phyloP scores from a whole-genome alignment of 768 basidiomycete genomes.

The Collybiopsis confluens region DNA sequence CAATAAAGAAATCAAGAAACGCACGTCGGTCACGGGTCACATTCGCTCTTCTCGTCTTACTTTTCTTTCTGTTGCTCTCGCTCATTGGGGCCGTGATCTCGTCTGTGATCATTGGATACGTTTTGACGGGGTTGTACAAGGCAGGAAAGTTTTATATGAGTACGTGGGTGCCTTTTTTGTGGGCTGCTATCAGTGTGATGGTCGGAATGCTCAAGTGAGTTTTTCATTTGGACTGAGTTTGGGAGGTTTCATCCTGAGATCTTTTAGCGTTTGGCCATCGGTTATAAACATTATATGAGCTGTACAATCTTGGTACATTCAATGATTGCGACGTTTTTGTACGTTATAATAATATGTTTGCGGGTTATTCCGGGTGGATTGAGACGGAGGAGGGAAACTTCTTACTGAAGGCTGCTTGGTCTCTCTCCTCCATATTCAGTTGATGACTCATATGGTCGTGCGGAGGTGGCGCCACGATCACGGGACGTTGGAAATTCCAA shows the following conservation, averaged over 20 bases:
- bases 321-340: no score
- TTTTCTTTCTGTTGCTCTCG: background rate
- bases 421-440: no score
- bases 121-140: constrained; percentile 40
- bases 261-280: constrained; percentile 1
- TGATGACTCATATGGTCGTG: no score
- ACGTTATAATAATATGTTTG: no score
- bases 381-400: no score
- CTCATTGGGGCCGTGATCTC: constrained; percentile 43
- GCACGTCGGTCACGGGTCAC: background rate
- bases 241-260: background rate
- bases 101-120: constrained; percentile 41
- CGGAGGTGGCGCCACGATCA: no score
- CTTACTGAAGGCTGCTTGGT: no score
- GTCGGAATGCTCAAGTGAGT: constrained; percentile 12
- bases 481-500: background rate
- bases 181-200: constrained; percentile 15
- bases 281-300: background rate
- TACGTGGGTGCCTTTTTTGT: constrained; percentile 21
- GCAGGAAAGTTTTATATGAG: constrained; percentile 44
- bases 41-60: background rate
- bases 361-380: no score
- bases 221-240: background rate
- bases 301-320: no score
- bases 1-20: background rate